Percentiles rank a stretch among this genome's conserved stretches.
These are phyloP conservation scores for Holtermannia corniformis DNA, from an alignment of 768 basidiomycete species.

Conservation along the genomic window DNA sequence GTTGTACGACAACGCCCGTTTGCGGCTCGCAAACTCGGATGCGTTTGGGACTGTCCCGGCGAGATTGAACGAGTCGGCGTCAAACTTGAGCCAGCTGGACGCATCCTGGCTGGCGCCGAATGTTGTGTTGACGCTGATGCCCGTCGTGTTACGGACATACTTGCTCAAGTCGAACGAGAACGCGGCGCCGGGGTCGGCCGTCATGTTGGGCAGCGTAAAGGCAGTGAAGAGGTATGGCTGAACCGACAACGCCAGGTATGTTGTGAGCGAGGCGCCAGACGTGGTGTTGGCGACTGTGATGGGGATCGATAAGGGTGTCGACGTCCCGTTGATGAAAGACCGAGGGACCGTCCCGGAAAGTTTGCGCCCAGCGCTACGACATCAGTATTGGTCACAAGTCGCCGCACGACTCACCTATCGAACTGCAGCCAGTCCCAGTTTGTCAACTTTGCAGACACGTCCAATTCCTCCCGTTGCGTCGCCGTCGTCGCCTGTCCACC, in stretches of 20 bases:
- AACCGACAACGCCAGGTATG: constrained; percentile 51
- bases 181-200: constrained; percentile 48
- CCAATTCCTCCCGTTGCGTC: constrained; percentile 46
- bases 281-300: constrained; percentile 61
- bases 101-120: constrained; percentile 19
- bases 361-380: constrained; percentile 6
- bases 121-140: constrained; percentile 16
- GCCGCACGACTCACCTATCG: constrained; percentile 43
- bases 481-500: constrained; percentile 55
- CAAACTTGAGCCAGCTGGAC: constrained; percentile 30
- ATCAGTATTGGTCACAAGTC: background rate
- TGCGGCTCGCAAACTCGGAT: background rate
- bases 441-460: constrained; percentile 54
- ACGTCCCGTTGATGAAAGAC: constrained; percentile 37
- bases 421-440: constrained; percentile 48
- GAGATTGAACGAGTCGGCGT: constrained; percentile 22
- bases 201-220: constrained; percentile 52
- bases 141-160: constrained; percentile 50
- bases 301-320: constrained; percentile 42
- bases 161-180: constrained; percentile 51
- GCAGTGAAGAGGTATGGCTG: constrained; percentile 64
- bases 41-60: constrained; percentile 22
- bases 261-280: constrained; percentile 48
- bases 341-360: constrained; percentile 58
- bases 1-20: constrained; percentile 9